Percentiles rank a stretch among this genome's conserved stretches.
phyloP scores from a whole-genome alignment of 805 yeast species.

The Saccharomycopsis guyanensis region DNA sequence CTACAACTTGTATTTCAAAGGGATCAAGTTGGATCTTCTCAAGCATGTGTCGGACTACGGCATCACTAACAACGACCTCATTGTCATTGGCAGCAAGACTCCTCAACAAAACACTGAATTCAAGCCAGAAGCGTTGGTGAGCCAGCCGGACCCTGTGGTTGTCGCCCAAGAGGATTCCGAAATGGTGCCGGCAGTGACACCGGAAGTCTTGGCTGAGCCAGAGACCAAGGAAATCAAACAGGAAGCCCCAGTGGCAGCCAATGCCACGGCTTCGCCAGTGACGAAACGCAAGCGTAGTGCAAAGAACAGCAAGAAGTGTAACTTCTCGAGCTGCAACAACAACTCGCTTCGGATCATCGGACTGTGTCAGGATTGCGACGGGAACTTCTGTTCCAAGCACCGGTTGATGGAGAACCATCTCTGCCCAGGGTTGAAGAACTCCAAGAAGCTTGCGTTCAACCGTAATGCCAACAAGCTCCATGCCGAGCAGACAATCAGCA shows the following conservation, averaged over 20 bases:
- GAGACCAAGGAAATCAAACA: not conserved
- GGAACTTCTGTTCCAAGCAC: slow-evolving; percentile 82
- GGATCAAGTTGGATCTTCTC: slow-evolving; percentile 17
- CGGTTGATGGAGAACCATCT: slow-evolving; percentile 78
- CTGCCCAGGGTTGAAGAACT: slow-evolving; percentile 68
- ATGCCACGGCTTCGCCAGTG: slow-evolving; percentile 4
- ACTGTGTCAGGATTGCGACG: slow-evolving; percentile 76
- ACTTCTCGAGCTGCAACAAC: slow-evolving; percentile 53
- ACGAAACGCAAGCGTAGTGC: slow-evolving; percentile 20
- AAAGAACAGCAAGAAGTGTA: slow-evolving; percentile 38
- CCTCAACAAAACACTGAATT: slow-evolving; percentile 4
- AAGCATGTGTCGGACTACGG: slow-evolving; percentile 15
- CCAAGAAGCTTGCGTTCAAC: slow-evolving; percentile 79
- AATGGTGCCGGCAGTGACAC: not conserved
- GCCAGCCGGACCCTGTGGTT: too few relatives aligned
- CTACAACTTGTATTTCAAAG: slow-evolving; percentile 17
- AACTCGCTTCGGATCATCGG: slow-evolving; percentile 63
- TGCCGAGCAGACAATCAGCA: slow-evolving; percentile 67
- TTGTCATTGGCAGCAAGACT: slow-evolving; percentile 16
- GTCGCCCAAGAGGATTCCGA: not conserved
- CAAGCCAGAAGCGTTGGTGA: not conserved
- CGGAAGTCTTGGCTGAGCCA: not conserved
- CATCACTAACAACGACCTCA: slow-evolving; percentile 13
- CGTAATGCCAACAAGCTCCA: slow-evolving; percentile 77
- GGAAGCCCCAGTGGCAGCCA: not conserved